Evolutionary conservation across 768 basidiomycete species (phyloP).

Genomic region (Austroboletus eburneus): DNA sequence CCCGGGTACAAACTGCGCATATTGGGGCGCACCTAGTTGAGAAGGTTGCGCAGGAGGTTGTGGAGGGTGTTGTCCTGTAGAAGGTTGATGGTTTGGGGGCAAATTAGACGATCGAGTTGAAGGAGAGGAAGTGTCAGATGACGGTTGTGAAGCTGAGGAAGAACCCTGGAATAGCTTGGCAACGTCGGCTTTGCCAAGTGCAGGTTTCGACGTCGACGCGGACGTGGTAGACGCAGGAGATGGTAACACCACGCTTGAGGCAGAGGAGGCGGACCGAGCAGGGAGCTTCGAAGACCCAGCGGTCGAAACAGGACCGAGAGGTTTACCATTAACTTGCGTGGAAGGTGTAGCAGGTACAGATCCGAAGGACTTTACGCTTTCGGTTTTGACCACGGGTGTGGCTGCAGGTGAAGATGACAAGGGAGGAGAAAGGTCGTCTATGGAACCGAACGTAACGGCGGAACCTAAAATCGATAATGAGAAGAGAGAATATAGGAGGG

Average conservation of each 20-base stretch:
- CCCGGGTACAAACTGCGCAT: constrained; percentile 46
- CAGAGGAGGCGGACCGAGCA: constrained; percentile 22
- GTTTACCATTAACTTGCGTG: constrained; percentile 61
- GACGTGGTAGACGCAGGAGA: constrained; percentile 31
- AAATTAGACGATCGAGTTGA: constrained; percentile 51
- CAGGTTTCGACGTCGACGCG: constrained; percentile 35
- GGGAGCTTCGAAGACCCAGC: constrained; percentile 35
- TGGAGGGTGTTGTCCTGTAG: constrained; percentile 34
- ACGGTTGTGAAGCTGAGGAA: constrained; percentile 42
- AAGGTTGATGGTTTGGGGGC: constrained; percentile 41
- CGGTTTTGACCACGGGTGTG: constrained; percentile 58
- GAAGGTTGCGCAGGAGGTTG: constrained; percentile 36
- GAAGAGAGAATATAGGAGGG: constrained; percentile 2
- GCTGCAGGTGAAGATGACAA: constrained; percentile 82
- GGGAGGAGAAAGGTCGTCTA: constrained; percentile 67
- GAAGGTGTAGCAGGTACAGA: constrained; percentile 54
- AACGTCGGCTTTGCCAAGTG: constrained; percentile 38
- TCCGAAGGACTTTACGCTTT: constrained; percentile 79
- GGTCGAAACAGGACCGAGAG: constrained; percentile 42
- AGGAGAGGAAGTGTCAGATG: constrained; percentile 56
- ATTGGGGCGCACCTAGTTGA: constrained; percentile 44
- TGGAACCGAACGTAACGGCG: constrained; percentile 83
- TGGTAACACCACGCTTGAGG: constrained; percentile 27
- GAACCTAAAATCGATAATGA: constrained; percentile 40
- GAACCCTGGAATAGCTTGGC: constrained; percentile 40